These are phyloP conservation scores for Solanum ossicruentum DNA, from an alignment of 257 asterid species.

Conservation along the genomic window DNA sequence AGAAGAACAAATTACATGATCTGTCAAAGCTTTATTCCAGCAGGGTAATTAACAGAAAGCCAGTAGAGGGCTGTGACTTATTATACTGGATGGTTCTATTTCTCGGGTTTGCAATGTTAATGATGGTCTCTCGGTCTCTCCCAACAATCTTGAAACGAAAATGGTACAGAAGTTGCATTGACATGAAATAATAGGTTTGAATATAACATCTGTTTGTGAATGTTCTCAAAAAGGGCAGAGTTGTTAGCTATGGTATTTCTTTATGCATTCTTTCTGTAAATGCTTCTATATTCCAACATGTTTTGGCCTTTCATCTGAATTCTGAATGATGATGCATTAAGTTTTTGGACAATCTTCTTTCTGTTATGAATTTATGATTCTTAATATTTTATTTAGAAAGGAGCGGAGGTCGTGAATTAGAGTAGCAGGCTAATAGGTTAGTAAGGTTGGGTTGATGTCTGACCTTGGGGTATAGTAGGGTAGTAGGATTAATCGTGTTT, in stretches of 20 bases:
- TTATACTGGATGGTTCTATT: not conserved
- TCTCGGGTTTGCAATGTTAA: conserved; percentile 14
- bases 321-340: not conserved
- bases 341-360: not conserved
- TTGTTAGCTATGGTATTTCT: conserved; percentile 8
- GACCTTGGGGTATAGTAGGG: too few species aligned
- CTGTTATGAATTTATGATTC: not conserved
- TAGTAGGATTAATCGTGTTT: too few species aligned
- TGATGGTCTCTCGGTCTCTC: conserved; percentile 1
- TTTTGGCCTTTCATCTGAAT: not conserved
- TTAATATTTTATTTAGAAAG: not conserved
- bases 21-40: not conserved
- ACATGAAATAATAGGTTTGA: conserved; percentile 1
- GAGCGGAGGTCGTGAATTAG: too few species aligned
- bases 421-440: too few species aligned
- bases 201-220: conserved; percentile 20
- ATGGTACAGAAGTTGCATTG: conserved; percentile 13
- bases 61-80: not conserved
- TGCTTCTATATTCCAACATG: conserved; percentile 8
- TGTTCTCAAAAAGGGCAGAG: conserved; percentile 9
- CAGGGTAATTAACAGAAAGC: not conserved
- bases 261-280: conserved; percentile 46
- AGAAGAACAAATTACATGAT: conserved; percentile 53
- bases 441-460: too few species aligned
- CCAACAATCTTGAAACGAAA: conserved; percentile 4